Percentiles rank a stretch among this genome's conserved stretches.
Evolutionary conservation across 2,329 filamentous ascomycete genomes (phyloP).

Genomic region (Malbranchea cinnamomea): DNA sequence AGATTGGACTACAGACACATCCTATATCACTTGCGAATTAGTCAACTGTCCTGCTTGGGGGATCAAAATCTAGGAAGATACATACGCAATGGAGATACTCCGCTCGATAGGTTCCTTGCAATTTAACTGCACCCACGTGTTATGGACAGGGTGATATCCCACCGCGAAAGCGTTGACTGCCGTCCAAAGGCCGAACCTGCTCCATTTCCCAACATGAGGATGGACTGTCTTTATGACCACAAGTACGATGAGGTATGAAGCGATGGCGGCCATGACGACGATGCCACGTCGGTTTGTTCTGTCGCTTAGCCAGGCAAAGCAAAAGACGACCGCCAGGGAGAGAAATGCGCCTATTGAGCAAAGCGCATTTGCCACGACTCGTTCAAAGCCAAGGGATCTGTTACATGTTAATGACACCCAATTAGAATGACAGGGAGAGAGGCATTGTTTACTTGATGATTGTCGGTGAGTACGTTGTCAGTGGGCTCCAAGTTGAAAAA

Average conservation of each 20-base stretch:
- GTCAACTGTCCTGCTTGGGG: neutral
- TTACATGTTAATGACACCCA: no score
- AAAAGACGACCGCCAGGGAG: constrained; percentile 33
- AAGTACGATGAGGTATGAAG: constrained; percentile 32
- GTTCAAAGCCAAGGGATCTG: constrained; percentile 31
- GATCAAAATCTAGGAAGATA: constrained; percentile 2
- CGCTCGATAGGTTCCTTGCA: constrained; percentile 32
- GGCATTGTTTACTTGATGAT: constrained; percentile 24
- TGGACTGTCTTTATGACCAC: constrained; percentile 29
- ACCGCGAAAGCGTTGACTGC: constrained; percentile 37
- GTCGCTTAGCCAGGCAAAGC: constrained; percentile 36
- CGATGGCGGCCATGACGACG: constrained; percentile 31
- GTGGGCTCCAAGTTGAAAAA: constrained; percentile 38
- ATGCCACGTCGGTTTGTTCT: constrained; percentile 30
- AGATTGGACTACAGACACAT: constrained; percentile 3
- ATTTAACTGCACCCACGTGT: constrained; percentile 39
- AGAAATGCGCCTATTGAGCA: constrained; percentile 28
- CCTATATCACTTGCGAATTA: constrained; percentile 1
- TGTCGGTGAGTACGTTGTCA: constrained; percentile 38
- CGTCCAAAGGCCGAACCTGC: constrained; percentile 37
- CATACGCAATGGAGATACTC: constrained; percentile 36
- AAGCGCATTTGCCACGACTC: constrained; percentile 34
- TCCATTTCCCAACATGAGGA: constrained; percentile 33
- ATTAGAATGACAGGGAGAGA: neutral
- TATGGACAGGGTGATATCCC: constrained; percentile 39